A percentile compares a stretch with the other conserved stretches of the same genome.
Evolutionary conservation across 2,329 filamentous ascomycete species (phyloP).

Genomic region (Trichoderma afroharzianum): DNA sequence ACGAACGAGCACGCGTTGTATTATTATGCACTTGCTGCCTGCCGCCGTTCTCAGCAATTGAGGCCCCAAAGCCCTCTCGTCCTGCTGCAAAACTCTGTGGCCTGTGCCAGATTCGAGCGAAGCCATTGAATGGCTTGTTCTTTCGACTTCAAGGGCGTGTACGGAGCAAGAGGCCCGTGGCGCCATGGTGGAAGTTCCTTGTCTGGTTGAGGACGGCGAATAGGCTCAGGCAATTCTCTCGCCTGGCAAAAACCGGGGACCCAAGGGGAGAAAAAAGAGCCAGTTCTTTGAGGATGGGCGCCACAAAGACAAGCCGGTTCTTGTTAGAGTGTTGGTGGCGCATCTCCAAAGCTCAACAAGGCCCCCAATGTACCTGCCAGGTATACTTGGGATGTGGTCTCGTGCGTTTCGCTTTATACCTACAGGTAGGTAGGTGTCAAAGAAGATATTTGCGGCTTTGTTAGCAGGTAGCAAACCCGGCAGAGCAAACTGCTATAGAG

Average conservation of each 20-base stretch:
- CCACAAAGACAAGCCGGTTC: not conserved
- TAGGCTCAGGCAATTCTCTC: not conserved
- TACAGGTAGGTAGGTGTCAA: too few relatives aligned
- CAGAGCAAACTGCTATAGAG: not conserved
- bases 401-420: not conserved
- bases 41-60: not conserved
- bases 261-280: not conserved
- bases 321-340: constrained; percentile 15
- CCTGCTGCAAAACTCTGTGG: not conserved
- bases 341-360: constrained; percentile 7
- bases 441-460: not conserved
- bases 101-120: not conserved
- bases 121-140: not conserved
- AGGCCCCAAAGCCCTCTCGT: not conserved
- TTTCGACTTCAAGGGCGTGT: not conserved
- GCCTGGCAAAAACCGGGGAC: constrained; percentile 2
- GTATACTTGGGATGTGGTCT: not conserved
- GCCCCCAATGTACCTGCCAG: not conserved
- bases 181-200: not conserved
- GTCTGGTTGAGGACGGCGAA: not conserved
- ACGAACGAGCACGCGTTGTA: not conserved
- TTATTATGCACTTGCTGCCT: not conserved
- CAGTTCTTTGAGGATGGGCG: not conserved
- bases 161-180: not conserved
- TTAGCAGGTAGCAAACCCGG: not conserved